Conservation (phyloP, 2,329 filamentous ascomycete genomes). For the Cryphonectria parasitica region DNA sequence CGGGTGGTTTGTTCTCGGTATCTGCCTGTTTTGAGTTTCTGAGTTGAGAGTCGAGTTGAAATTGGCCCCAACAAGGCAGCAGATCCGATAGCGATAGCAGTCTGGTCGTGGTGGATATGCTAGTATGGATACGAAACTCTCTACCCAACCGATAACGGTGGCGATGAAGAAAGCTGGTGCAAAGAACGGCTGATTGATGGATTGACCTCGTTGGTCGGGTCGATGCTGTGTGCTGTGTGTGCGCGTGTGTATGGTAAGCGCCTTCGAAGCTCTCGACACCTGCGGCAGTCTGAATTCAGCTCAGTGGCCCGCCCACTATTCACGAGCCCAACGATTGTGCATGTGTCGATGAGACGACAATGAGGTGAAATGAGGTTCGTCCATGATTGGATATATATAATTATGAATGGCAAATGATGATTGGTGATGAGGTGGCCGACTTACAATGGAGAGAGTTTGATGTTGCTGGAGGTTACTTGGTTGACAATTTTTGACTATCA, state of each 20-base stretch:
- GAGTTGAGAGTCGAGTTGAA: not conserved
- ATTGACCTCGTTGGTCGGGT: not conserved
- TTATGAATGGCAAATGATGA: not conserved
- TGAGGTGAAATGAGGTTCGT: not conserved
- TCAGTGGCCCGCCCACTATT: not conserved
- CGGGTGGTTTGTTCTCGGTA: not conserved
- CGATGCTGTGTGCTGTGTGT: not conserved
- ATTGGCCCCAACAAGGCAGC: not conserved
- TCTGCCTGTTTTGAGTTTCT: not conserved
- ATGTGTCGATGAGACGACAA: not conserved
- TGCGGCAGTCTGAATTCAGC: not conserved
- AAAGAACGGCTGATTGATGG: not conserved
- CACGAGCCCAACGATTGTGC: not conserved
- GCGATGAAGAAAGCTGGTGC: not conserved
- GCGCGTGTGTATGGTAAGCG: not conserved
- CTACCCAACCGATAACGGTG: constrained; percentile 3
- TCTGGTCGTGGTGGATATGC: not conserved
- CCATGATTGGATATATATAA: constrained; percentile 1
- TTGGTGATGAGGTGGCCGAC: constrained; percentile 2
- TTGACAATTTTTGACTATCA: not conserved
- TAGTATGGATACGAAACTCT: not conserved
- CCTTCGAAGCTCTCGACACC: not conserved
- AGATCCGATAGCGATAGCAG: not conserved
- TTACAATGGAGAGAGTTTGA: not conserved
- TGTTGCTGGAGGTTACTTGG: not conserved